Conservation (phyloP, 2,329 filamentous ascomycete species). For the Sclerotinia glacialis region DNA sequence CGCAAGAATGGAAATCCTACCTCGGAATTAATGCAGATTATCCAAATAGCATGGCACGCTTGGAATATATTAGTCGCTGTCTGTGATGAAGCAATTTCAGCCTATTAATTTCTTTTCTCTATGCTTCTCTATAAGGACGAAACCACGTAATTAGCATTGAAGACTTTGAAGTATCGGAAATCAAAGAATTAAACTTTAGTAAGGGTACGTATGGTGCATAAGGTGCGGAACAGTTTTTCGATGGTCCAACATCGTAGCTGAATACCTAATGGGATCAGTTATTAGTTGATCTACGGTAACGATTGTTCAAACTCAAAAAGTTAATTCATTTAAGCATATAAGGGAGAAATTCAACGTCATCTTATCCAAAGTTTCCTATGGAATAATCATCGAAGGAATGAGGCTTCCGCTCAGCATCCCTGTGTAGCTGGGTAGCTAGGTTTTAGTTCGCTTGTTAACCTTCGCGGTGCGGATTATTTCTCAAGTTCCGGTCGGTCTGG, state of each 20-base stretch:
- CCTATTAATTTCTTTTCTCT: slow-evolving; percentile 6
- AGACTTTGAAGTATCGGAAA: not conserved
- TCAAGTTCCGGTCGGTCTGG: slow-evolving; percentile 8
- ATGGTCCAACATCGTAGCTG: not conserved
- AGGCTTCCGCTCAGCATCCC: not conserved
- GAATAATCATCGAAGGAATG: not conserved
- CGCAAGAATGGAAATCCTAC: not conserved
- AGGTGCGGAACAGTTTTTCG: not conserved
- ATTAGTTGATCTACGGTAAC: not conserved
- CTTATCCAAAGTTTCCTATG: not conserved
- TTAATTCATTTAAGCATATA: not conserved
- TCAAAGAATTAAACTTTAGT: slow-evolving; percentile 1
- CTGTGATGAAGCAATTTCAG: slow-evolving; percentile 13
- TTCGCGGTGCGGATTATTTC: not conserved
- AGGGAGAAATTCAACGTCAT: not conserved
- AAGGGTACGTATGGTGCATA: not conserved
- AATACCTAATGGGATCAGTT: not conserved
- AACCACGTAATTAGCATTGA: not conserved
- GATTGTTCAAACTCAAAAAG: not conserved
- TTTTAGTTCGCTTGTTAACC: not conserved
- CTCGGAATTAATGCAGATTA: not conserved
- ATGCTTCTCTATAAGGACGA: not conserved
- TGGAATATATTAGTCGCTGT: not conserved
- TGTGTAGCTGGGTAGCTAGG: not conserved
- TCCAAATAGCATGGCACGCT: not conserved